Percentiles rank a stretch among this genome's conserved stretches.
Evolutionary conservation across 2,329 filamentous ascomycete genomes (phyloP).

Genomic region (Pseudogymnoascus sp.): DNA sequence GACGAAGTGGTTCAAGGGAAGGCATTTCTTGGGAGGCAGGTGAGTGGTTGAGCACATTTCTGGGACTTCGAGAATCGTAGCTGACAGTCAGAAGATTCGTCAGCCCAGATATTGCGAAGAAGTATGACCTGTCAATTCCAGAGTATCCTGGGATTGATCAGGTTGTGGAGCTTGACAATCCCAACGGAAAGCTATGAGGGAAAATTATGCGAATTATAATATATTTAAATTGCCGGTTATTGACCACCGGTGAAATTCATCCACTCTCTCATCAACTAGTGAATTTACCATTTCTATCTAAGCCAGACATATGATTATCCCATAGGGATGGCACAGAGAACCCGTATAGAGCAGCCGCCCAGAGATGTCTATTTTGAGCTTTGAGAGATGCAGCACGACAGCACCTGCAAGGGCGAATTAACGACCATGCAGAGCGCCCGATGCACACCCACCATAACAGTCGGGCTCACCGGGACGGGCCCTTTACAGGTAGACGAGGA

Average conservation of each 20-base stretch:
- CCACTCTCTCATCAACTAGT: neutral
- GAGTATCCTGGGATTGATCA: constrained; percentile 83
- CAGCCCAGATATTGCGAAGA: constrained; percentile 67
- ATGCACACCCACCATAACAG: neutral
- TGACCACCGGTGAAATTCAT: neutral
- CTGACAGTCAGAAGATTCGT: constrained; percentile 58
- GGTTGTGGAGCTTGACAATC: constrained; percentile 64
- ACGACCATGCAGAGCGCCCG: neutral
- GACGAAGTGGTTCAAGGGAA: constrained; percentile 73
- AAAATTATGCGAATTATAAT: constrained; percentile 1
- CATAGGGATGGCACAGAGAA: neutral
- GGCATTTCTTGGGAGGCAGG: constrained; percentile 88
- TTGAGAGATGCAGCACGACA: neutral
- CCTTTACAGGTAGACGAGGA: neutral
- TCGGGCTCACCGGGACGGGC: neutral
- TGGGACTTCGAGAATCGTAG: neutral
- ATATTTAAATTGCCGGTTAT: constrained; percentile 11
- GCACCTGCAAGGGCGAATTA: neutral
- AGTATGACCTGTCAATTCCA: constrained; percentile 80
- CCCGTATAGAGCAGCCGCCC: neutral
- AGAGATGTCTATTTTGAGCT: neutral
- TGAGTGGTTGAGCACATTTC: constrained; percentile 31
- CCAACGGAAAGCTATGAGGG: constrained; percentile 46
- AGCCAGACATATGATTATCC: neutral
- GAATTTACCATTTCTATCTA: neutral